Percentiles rank a stretch among this genome's conserved stretches.
Evolutionary conservation across 2,329 filamentous ascomycete genomes (phyloP).

Genomic region (Fusarium neocosmosporiellum): DNA sequence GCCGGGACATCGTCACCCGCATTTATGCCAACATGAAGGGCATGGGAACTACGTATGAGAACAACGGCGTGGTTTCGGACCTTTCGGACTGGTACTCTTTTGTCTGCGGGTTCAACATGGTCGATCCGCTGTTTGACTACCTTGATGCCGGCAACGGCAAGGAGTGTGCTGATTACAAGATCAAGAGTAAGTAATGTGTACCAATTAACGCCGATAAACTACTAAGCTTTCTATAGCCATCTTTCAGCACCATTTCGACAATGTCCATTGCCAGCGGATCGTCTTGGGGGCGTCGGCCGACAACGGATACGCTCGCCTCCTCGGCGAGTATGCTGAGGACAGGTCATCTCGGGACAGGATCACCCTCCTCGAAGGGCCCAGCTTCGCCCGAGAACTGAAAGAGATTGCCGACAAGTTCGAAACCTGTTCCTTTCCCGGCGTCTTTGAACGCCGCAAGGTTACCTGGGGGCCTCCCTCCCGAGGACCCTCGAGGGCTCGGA

Average conservation of each 20-base stretch:
- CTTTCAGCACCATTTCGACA: slow-evolving; percentile 47
- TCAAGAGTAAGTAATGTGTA: slow-evolving; percentile 47
- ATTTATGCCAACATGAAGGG: slow-evolving; percentile 54
- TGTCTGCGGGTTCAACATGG: slow-evolving; percentile 56
- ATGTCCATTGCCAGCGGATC: slow-evolving; percentile 54
- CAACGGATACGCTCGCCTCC: slow-evolving; percentile 55
- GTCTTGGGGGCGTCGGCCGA: slow-evolving; percentile 56
- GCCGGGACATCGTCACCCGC: slow-evolving; percentile 46
- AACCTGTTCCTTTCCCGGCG: slow-evolving; percentile 36
- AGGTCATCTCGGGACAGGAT: slow-evolving; percentile 43
- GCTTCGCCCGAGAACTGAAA: slow-evolving; percentile 51
- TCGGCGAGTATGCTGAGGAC: slow-evolving; percentile 46
- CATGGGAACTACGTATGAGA: slow-evolving; percentile 48
- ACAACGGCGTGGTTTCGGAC: slow-evolving; percentile 41
- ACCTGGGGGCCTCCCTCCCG: slow-evolving; percentile 27
- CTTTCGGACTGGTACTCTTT: slow-evolving; percentile 46
- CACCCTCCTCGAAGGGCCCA: slow-evolving; percentile 52
- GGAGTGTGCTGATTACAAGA: slow-evolving; percentile 55
- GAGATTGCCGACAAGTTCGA: slow-evolving; percentile 45
- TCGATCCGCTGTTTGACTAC: slow-evolving; percentile 50
- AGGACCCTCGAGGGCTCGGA: no score
- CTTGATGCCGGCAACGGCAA: slow-evolving; percentile 56
- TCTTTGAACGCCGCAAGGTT: slow-evolving; percentile 43
- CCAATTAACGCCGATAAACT: neutral
- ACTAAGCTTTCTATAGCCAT: slow-evolving; percentile 39